Evolutionary conservation across 495 filamentous ascomycete genomes (phyloP).

Genomic region (Hypoxylon crocopeplum): DNA sequence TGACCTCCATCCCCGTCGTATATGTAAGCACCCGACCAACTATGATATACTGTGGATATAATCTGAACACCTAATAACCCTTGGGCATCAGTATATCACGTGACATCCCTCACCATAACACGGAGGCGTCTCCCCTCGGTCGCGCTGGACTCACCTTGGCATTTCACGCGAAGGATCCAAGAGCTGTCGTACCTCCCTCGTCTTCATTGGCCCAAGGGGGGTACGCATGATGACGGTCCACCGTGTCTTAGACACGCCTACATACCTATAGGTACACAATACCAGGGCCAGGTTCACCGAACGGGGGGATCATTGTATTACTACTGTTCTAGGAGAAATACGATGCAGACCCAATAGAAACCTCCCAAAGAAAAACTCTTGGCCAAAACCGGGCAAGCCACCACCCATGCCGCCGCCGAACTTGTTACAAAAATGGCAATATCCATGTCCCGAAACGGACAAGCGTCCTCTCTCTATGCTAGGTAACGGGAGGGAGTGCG

Average conservation of each 20-base stretch:
- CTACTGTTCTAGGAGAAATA: slow-evolving; percentile 29
- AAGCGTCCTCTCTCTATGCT: slow-evolving; percentile 33
- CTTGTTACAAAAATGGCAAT: slow-evolving; percentile 45
- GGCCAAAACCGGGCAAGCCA: slow-evolving; percentile 22
- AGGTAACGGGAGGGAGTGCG: slow-evolving; percentile 15
- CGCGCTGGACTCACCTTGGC: slow-evolving; percentile 16
- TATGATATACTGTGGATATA: slow-evolving; percentile 1
- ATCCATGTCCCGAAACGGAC: slow-evolving; percentile 43
- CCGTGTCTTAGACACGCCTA: slow-evolving; percentile 33
- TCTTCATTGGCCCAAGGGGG: slow-evolving; percentile 10
- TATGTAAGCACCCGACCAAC: slow-evolving; percentile 1
- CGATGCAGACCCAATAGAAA: slow-evolving; percentile 29
- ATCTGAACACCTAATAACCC: neutral
- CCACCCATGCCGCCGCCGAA: slow-evolving; percentile 21
- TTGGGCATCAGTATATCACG: slow-evolving; percentile 32
- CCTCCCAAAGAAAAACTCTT: slow-evolving; percentile 35
- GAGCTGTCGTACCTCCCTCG: slow-evolving; percentile 5
- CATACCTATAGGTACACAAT: slow-evolving; percentile 31
- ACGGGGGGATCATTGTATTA: slow-evolving; percentile 41
- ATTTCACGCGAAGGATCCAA: slow-evolving; percentile 23
- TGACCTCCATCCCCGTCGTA: neutral
- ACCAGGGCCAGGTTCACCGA: slow-evolving; percentile 28
- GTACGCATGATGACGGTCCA: slow-evolving; percentile 8
- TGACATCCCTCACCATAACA: slow-evolving; percentile 29
- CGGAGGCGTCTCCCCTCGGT: slow-evolving; percentile 22